These are phyloP conservation scores for Chlamydomonas sp. DNA, from an alignment of 139 green algal species.

Conservation along the genomic window DNA sequence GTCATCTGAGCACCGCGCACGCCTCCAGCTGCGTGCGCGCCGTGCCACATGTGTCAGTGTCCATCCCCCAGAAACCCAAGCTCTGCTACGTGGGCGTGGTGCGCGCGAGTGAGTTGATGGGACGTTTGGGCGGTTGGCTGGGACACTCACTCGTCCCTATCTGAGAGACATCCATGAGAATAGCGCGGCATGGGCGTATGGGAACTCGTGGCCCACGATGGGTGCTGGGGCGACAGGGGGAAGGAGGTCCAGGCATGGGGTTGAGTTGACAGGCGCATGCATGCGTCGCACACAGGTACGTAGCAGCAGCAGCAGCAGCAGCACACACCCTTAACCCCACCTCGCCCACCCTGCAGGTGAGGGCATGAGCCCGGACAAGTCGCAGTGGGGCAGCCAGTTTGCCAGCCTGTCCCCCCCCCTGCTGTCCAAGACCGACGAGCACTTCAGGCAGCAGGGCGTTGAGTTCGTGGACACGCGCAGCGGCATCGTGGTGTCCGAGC, in stretches of 20 bases:
- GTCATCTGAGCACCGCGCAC: no score
- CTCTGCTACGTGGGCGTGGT: slow-evolving; percentile 11
- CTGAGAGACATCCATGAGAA: no score
- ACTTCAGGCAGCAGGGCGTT: slow-evolving; percentile 52
- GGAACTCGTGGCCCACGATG: no score
- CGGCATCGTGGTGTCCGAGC: slow-evolving; percentile 57
- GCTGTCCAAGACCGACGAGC: slow-evolving; percentile 55
- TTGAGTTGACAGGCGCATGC: no score
- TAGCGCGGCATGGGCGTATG: no score
- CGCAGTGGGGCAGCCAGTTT: slow-evolving; percentile 10
- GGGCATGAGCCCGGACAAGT: slow-evolving; percentile 29
- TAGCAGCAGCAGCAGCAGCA: neutral
- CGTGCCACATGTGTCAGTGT: no score
- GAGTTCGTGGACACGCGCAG: slow-evolving; percentile 63
- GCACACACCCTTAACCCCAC: neutral
- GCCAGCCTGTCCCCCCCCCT: slow-evolving; percentile 1
- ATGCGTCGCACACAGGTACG: neutral
- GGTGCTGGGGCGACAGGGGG: no score
- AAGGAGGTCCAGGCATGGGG: no score
- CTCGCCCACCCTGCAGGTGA: slow-evolving; percentile 13
- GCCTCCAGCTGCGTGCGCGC: no score
- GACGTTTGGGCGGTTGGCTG: no score
- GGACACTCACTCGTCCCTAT: no score
- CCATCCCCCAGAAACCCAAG: slow-evolving; percentile 18
- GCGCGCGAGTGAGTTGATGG: neutral